A percentile compares a stretch with the other conserved stretches of the same genome.
These are phyloP conservation scores for Mucor velutinosus DNA, from an alignment of 371 early-diverging fungal genomes.

Conservation along the genomic window DNA sequence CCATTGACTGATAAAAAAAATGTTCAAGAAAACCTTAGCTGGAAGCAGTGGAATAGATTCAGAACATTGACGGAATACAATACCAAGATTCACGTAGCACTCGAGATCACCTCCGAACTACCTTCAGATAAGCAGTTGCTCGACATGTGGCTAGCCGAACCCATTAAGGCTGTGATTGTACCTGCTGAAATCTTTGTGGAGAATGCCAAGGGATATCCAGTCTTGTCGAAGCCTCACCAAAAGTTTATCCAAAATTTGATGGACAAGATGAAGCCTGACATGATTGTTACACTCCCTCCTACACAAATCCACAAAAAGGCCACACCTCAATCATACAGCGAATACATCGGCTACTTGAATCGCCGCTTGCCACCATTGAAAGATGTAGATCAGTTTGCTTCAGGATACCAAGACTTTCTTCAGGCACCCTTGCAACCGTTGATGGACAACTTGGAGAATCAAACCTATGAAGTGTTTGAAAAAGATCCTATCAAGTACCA, in stretches of 20 bases:
- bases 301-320: conserved; percentile 34
- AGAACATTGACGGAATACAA: conserved; percentile 61
- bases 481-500: conserved; percentile 91
- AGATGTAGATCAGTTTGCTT: conserved; percentile 72
- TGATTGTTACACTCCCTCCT: conserved; percentile 52
- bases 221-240: conserved; percentile 81
- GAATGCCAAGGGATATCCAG: conserved; percentile 87
- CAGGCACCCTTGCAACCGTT: conserved; percentile 91
- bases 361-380: conserved; percentile 62
- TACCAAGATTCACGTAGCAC: conserved; percentile 57
- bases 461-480: conserved; percentile 94
- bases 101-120: conserved; percentile 66
- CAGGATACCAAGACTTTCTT: conserved; percentile 85
- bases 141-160: conserved; percentile 88
- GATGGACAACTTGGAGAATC: conserved; percentile 91
- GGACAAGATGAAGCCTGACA: conserved; percentile 55
- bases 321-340: conserved; percentile 53
- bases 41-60: conserved; percentile 72
- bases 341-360: conserved; percentile 74
- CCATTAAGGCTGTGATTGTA: conserved; percentile 75
- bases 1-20: conserved; percentile 35
- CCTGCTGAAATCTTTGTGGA: conserved; percentile 71
- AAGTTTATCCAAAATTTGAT: conserved; percentile 64
- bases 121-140: conserved; percentile 53
- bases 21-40: conserved; percentile 41